Base-by-base conservation (phyloP, 441 rosid species). In the Kokia cookei region DNA sequence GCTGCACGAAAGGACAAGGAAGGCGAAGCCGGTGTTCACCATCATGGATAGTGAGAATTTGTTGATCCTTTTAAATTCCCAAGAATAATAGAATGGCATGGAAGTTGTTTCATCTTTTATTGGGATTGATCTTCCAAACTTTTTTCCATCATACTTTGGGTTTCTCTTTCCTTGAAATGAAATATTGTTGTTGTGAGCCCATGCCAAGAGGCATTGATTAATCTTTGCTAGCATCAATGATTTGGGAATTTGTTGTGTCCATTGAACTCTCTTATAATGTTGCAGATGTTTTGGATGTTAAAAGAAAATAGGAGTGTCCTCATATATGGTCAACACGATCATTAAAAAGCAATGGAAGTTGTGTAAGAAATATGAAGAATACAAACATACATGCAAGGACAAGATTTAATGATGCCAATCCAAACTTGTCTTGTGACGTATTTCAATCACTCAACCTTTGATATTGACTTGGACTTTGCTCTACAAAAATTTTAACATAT, bases 1-100 rank as follows among this genome's bases (percentile, higher is more conserved):
- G 98, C 96, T 51, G 81, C 89, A 14, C 83, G 84, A 48, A 89
- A 89, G 77, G 84, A 48, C 50, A 78, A 82, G 59, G 93, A 77
- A 14, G 88, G 90, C 0, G 90, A 75, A 53, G 89, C 82, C 27
- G 87, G 75, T 7, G 61, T 71, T 77, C 82, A 69, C 57, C 91
- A 80, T 81, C 94, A 88, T 14, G 71, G 64, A 4, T 88, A 82
- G 76, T 77, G 48, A 2, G 40, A 14, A 11, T 27, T 66, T 72
- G 64, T n/a, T 75, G 61, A 51, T 75, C 78, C 58, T 77, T 32
- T 74, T 24, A 42, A 75, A 48, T 57, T 75, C 45, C 43, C 72
- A 62, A 59, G 83, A 82, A 86, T 77, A 81, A 82, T 60, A 81
- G 86, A 75, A 81, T 81, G 57, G 29, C 65, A 11, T 45, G 71